Base-by-base conservation (phyloP, 2,329 filamentous ascomycete species). In the Paramyrothecium roridum region DNA sequence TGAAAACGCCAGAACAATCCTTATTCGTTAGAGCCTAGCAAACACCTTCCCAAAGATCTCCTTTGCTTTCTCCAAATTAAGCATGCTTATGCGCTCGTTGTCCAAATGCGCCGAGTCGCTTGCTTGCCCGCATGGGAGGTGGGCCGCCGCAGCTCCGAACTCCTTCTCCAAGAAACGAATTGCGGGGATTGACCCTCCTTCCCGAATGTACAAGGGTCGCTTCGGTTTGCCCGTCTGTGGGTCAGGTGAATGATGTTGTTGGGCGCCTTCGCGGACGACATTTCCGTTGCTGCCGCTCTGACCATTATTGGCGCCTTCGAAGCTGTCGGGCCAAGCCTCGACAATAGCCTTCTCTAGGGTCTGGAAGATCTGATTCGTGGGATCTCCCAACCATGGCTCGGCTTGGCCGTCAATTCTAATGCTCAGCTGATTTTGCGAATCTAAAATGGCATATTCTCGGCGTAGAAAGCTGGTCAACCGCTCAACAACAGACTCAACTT, bases 81-180 rank as follows among this genome's bases (percentile, higher is more conserved):
- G 76, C 54, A 99, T 77, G 52, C 95, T 80, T 71, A 99, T 77
- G n/a, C 95, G 78, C 80, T 99, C 95, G 66, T 99, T 98, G 67
- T 96, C 91, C 72, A 99, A 74, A 81, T 99, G 95, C 19, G 93
- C 95, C 52, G 88, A 87, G 67, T 99, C 95, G 64, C 91, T 97
- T 13, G 93, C 92, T 73, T 97, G 93, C 0, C 96, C 96, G 66
- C 93, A 97, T 0, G 95, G 96, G 34, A 99, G 74, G 71, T 98
- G 93, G 1, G 93, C 93, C 0, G 95, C 93, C 0, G 93, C 92
- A 0, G 95, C 95, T 3, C 82, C 81, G 67, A 98, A 97, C 65
- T 96, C 91, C 75, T 96, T 96, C 71, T 98, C 93, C 40, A 98
- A 70, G 67, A 98, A 98, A 7, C 95, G 80, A 55, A 98, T 98